Evolutionary conservation across 1,139 yeast species (phyloP).

Genomic region (Taphrina sp.): DNA sequence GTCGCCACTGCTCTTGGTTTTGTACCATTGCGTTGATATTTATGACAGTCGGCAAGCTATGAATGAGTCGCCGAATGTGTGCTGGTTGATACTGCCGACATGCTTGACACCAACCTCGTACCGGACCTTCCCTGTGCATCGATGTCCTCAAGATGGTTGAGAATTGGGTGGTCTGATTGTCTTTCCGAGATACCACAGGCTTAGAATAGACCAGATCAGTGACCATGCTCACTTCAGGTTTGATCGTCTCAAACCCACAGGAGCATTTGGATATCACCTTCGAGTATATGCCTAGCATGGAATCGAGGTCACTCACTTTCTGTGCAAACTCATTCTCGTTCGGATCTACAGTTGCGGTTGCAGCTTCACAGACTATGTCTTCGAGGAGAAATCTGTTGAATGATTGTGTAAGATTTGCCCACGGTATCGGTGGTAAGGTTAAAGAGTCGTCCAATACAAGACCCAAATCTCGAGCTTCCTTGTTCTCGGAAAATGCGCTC

Average conservation of each 20-base stretch:
- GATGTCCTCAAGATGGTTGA: conserved; percentile 33
- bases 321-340: conserved; percentile 45
- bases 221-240: conserved; percentile 36
- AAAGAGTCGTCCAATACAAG: conserved; percentile 52
- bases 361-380: conserved; percentile 50
- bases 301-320: conserved; percentile 14
- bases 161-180: conserved; percentile 29
- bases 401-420: conserved; percentile 46
- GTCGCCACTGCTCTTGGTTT: conserved; percentile 39
- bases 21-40: conserved; percentile 58
- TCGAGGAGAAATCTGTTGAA: conserved; percentile 63
- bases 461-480: conserved; percentile 49
- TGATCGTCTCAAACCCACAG: conserved; percentile 37
- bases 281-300: conserved; percentile 42
- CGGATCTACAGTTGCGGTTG: conserved; percentile 4
- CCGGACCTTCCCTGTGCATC: conserved; percentile 33
- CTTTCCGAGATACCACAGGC: conserved; percentile 21
- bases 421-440: conserved; percentile 37
- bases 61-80: conserved; percentile 46
- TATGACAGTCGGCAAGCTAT: conserved; percentile 63
- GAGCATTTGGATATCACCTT: conserved; percentile 42
- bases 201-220: conserved; percentile 38
- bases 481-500: conserved; percentile 48
- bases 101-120: conserved; percentile 33
- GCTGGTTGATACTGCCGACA: conserved; percentile 34